These are phyloP conservation scores for Leccinum subtestaceum DNA, from an alignment of 768 basidiomycete genomes.

Conservation along the genomic window DNA sequence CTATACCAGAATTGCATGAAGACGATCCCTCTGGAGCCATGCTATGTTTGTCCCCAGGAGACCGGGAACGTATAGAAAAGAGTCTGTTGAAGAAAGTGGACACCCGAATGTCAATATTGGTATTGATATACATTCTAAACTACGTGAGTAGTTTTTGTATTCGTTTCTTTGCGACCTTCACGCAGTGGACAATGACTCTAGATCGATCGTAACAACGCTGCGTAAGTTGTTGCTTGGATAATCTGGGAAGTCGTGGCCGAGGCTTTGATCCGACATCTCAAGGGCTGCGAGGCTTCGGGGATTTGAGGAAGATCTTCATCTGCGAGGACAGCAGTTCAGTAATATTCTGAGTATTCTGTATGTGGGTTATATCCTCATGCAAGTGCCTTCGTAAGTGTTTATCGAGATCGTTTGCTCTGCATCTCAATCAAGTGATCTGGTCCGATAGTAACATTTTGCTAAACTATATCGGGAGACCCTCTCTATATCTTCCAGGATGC, in stretches of 20 bases:
- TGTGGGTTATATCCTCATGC: conserved; percentile 75
- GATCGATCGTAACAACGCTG: conserved; percentile 72
- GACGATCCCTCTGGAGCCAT: not conserved
- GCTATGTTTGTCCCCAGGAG: conserved; percentile 7
- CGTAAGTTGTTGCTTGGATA: conserved; percentile 38
- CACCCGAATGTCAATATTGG: conserved; percentile 34
- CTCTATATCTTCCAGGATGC: conserved; percentile 60
- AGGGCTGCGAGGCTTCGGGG: conserved; percentile 74
- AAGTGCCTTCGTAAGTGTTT: conserved; percentile 63
- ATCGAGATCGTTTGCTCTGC: not conserved
- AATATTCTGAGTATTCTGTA: conserved; percentile 67
- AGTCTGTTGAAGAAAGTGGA: conserved; percentile 39
- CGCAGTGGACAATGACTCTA: conserved; percentile 18
- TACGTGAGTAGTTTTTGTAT: conserved; percentile 24
- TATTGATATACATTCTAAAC: conserved; percentile 36
- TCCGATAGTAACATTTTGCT: conserved; percentile 63
- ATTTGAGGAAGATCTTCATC: conserved; percentile 63
- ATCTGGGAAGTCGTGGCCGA: not conserved
- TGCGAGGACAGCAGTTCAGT: conserved; percentile 61
- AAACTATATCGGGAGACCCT: conserved; percentile 64
- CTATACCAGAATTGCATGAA: not conserved
- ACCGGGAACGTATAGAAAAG: conserved; percentile 39
- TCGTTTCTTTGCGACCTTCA: not conserved
- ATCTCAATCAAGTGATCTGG: not conserved
- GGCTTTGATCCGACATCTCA: not conserved